Evolutionary conservation across 306 rosid species (phyloP), one percentile per base, ranked within the genome.

Genomic region (Cicer arietinum): DNA sequence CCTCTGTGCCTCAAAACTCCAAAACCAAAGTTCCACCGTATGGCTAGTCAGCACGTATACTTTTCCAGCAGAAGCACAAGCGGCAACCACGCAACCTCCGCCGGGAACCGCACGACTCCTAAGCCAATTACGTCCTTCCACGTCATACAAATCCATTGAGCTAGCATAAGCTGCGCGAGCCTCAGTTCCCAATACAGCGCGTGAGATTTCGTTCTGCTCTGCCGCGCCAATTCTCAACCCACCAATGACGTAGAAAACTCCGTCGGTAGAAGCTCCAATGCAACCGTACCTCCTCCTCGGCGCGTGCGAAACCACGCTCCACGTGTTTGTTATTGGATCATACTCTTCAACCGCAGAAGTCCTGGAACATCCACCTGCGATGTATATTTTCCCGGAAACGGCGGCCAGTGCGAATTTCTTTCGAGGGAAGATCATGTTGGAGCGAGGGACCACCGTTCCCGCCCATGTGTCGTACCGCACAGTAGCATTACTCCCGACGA

Each of bases 41-140:
- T 89, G 97, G 65, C 97, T 91, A 0, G 97, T 77, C 56, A 91
- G 82, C 51, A 80, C 79, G 67, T 77, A 91, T 39, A 91, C 76
- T 39, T 61, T 44, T 0, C 89, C 88, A 0, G 58, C 83, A 0
- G 84, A 88, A 0, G 87, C 82, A 11, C 94, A 91, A 7, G 89
- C 92, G 6, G 90, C 97, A 81, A 91, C 94, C 18, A 87, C 88
- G 35, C 97, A 91, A 1, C 97, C 97, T 0, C 94, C 92, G 0
- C 88, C 88, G 0, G 97, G 94, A 0, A 91, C 89, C 0, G 83
- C 64, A 6, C 89, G 80, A 71, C 97, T 89, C 50, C 87, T 77
- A 14, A 89, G 79, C 97, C 97, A 91, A 56, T 3, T 47, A 45
- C 87, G 81, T 12, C 85, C 67, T 65, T 81, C 94, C 75, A 86